These are phyloP conservation scores for Aspergillus wentii DNA, from an alignment of 495 filamentous ascomycete species.

Conservation along the genomic window DNA sequence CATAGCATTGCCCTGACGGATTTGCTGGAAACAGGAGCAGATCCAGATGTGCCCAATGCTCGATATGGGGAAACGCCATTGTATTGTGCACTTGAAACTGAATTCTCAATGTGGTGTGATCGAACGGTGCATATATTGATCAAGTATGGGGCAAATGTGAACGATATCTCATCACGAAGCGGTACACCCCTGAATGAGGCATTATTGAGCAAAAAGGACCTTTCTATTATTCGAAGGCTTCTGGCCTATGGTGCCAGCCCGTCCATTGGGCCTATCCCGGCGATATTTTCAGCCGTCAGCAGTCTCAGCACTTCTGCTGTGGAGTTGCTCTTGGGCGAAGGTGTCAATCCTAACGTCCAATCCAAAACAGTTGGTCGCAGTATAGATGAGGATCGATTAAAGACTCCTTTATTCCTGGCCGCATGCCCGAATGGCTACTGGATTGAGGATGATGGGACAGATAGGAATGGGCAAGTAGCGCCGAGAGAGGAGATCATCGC, in stretches of 20 bases:
- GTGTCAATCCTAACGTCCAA: slow-evolving; percentile 12
- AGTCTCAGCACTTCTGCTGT: background rate
- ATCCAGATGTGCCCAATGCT: slow-evolving; percentile 1
- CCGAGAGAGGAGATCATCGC: background rate
- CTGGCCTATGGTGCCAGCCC: background rate
- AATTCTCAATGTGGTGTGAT: background rate
- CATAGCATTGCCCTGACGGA: too few relatives aligned
- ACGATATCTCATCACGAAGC: background rate
- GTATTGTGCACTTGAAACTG: background rate
- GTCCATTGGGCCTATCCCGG: background rate
- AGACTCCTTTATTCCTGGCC: too few relatives aligned
- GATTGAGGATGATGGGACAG: too few relatives aligned
- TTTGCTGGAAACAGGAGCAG: too few relatives aligned
- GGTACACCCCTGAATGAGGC: too few relatives aligned
- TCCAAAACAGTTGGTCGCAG: slow-evolving; percentile 11
- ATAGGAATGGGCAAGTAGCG: too few relatives aligned
- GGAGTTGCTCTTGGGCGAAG: slow-evolving; percentile 12
- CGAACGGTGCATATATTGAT: slow-evolving; percentile 1
- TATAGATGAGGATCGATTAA: background rate
- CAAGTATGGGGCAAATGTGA: background rate
- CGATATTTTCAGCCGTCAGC: slow-evolving; percentile 1
- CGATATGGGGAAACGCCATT: background rate
- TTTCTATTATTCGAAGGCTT: background rate
- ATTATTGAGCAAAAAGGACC: too few relatives aligned
- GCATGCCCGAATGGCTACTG: too few relatives aligned